Percentiles rank a stretch among this genome's conserved stretches.
These are phyloP conservation scores for Posidonia oceanica DNA, from an alignment of 116 monocot species.

Conservation along the genomic window DNA sequence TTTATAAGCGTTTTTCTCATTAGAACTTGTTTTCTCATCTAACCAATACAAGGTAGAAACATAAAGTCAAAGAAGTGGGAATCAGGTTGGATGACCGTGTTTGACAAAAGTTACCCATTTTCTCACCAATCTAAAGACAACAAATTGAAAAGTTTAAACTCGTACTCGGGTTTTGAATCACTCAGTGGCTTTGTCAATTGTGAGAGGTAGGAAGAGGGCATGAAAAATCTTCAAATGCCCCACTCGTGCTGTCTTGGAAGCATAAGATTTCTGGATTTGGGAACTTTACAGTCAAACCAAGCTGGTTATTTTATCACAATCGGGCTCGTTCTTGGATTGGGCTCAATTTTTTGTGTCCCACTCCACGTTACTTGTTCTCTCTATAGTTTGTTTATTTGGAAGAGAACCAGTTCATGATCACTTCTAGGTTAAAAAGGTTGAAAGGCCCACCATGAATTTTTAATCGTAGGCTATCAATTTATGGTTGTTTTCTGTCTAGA, in stretches of 20 bases:
- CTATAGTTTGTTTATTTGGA: background rate
- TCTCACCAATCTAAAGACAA: background rate
- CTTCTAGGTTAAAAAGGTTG: no score
- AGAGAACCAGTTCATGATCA: background rate
- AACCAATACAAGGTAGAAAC: no score
- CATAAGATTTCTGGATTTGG: background rate
- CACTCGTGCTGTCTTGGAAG: slow-evolving; percentile 10
- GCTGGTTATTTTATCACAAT: background rate
- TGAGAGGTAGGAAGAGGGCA: background rate
- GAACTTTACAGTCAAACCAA: background rate
- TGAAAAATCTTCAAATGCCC: background rate
- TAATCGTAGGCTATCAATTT: no score
- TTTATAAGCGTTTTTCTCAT: no score
- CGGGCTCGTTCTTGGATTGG: background rate
- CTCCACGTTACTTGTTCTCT: background rate
- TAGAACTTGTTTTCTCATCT: no score
- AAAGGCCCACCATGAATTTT: no score
- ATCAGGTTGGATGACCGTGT: background rate
- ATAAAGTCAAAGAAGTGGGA: background rate
- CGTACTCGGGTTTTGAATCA: no score
- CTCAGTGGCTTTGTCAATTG: no score
- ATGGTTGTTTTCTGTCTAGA: no score
- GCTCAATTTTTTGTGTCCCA: slow-evolving; percentile 4
- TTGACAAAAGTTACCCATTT: background rate
- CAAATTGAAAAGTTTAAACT: background rate